Evolutionary conservation across 2,329 filamentous ascomycete genomes (phyloP).

Genomic region (Epicoccum nigrum): DNA sequence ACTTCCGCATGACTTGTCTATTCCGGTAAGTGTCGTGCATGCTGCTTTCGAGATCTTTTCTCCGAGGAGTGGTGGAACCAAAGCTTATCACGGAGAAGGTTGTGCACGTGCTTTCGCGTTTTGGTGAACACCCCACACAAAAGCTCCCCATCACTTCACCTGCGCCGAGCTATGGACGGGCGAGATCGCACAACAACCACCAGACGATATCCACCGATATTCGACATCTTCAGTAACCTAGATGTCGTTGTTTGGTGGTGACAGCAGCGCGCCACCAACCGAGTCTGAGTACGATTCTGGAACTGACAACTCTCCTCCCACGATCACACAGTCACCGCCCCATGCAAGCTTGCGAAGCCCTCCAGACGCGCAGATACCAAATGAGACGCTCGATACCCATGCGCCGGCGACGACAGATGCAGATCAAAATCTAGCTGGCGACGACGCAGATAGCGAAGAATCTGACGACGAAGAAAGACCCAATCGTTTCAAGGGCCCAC

Average conservation of each 20-base stretch:
- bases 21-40: not conserved
- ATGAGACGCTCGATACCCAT: constrained; percentile 1
- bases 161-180: constrained; percentile 7
- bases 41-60: not conserved
- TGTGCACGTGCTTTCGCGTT: constrained; percentile 15
- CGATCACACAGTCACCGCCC: constrained; percentile 14
- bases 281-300: constrained; percentile 21
- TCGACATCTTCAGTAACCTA: constrained; percentile 31
- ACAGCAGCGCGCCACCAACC: constrained; percentile 20
- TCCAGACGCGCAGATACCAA: constrained; percentile 21
- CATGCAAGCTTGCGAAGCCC: constrained; percentile 7
- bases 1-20: not conserved
- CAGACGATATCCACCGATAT: not conserved
- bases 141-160: not conserved
- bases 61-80: not conserved
- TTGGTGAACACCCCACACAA: constrained; percentile 10
- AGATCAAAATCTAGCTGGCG: not conserved
- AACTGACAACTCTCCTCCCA: constrained; percentile 16
- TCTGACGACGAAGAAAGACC: constrained; percentile 48
- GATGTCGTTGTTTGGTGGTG: constrained; percentile 50
- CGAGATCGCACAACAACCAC: constrained; percentile 1
- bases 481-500: constrained; percentile 74
- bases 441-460: constrained; percentile 26
- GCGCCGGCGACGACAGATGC: not conserved
- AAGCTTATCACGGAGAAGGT: constrained; percentile 4